Evolutionary conservation across 345 rosid genomes (phyloP).

Genomic region (Carallia pectinifolia): DNA sequence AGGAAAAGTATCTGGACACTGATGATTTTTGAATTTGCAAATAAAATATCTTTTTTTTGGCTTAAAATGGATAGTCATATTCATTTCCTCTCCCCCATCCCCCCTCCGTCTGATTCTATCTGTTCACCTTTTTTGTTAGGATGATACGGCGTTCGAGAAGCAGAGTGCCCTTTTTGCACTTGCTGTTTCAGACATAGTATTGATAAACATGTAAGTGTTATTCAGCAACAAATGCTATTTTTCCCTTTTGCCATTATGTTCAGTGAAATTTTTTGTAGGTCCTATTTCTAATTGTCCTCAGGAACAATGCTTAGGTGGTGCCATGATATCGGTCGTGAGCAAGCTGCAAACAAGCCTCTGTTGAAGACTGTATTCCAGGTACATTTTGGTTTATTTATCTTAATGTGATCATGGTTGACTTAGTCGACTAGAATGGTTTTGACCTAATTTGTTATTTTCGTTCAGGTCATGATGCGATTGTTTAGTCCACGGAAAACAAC

Average conservation of each 20-base stretch:
- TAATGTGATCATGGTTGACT: conserved; percentile 15
- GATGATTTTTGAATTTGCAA: too few relatives aligned
- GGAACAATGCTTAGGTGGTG: conserved; percentile 77
- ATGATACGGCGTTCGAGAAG: conserved; percentile 98
- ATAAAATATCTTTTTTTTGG: too few relatives aligned
- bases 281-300: conserved; percentile 13
- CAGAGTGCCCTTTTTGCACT: conserved; percentile 99
- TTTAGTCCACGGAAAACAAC: conserved; percentile 99
- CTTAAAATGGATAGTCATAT: too few relatives aligned
- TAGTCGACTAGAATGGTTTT: conserved; percentile 5
- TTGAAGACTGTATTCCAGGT: conserved; percentile 99
- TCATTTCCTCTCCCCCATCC: not conserved
- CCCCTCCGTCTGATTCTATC: not conserved
- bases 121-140: conserved; percentile 41
- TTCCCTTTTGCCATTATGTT: not conserved
- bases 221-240: not conserved
- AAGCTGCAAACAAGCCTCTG: conserved; percentile 99
- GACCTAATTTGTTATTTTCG: conserved; percentile 24
- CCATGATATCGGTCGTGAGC: conserved; percentile 99
- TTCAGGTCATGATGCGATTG: conserved; percentile 98
- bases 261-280: conserved; percentile 6
- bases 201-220: conserved; percentile 87
- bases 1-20: not conserved
- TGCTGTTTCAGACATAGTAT: conserved; percentile 97
- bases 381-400: conserved; percentile 9